Percentiles rank a stretch among this genome's conserved stretches.
Conservation (phyloP, 352 stramenopile species). For the Phytopythium vexans region DNA sequence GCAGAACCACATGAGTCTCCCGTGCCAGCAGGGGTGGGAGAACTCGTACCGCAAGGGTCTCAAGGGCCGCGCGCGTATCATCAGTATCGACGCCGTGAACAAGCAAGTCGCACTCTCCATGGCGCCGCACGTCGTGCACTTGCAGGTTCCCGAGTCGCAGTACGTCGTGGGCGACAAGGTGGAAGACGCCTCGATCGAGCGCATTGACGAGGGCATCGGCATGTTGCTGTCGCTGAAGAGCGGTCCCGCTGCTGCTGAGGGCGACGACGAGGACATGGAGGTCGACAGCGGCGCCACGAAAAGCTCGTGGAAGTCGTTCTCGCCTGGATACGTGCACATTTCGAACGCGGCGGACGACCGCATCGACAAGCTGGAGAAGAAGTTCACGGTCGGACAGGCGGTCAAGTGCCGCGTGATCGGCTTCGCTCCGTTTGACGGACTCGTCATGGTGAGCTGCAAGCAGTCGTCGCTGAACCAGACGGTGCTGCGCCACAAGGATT, state of each 20-base stretch:
- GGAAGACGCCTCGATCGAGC: constrained; percentile 64
- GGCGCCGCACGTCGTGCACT: constrained; percentile 84
- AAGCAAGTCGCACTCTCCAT: constrained; percentile 85
- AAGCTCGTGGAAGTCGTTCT: constrained; percentile 76
- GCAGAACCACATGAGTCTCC: constrained; percentile 88
- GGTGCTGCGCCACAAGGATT: constrained; percentile 77
- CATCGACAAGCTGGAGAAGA: constrained; percentile 88
- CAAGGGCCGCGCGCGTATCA: constrained; percentile 83
- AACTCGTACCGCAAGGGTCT: constrained; percentile 76
- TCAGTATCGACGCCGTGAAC: constrained; percentile 66
- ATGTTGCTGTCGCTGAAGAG: constrained; percentile 81
- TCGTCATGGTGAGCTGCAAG: constrained; percentile 85
- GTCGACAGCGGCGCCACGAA: constrained; percentile 38
- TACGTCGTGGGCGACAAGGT: constrained; percentile 75
- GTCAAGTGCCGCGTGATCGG: constrained; percentile 78
- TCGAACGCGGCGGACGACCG: constrained; percentile 80
- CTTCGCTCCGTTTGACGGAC: constrained; percentile 81
- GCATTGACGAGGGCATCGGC: constrained; percentile 81
- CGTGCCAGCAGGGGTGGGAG: constrained; percentile 72
- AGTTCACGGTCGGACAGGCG: constrained; percentile 58
- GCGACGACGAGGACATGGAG: constrained; percentile 53
- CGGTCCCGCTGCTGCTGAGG: too few species aligned
- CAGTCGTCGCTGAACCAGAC: constrained; percentile 66
- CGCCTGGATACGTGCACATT: constrained; percentile 86
- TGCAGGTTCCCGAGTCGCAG: constrained; percentile 51